Conservation (phyloP, 768 basidiomycete species). For the Chalciporus piperatus region DNA sequence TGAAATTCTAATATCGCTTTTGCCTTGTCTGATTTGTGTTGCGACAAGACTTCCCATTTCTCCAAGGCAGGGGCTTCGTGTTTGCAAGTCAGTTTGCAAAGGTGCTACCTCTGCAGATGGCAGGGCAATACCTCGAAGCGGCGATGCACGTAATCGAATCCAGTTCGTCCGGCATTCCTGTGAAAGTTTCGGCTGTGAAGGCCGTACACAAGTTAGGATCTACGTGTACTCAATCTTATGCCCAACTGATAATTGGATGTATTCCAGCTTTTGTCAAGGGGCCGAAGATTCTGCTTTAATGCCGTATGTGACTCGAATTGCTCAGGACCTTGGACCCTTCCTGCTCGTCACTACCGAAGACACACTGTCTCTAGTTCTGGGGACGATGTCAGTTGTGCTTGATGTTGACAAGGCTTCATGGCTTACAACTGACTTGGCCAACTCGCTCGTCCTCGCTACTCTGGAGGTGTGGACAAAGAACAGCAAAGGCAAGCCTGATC, state of each 20-base stretch:
- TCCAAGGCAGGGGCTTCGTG: conserved; percentile 93
- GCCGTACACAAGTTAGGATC: conserved; percentile 82
- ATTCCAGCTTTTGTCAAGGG: conserved; percentile 64
- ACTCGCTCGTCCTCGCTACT: conserved; percentile 60
- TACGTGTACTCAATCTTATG: not conserved
- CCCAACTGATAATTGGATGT: conserved; percentile 6
- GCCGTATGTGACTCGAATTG: conserved; percentile 69
- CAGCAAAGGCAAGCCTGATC: conserved; percentile 61
- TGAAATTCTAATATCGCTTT: not conserved
- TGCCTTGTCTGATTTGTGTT: not conserved
- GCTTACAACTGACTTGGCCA: conserved; percentile 65
- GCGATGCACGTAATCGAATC: conserved; percentile 84
- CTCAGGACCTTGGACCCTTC: conserved; percentile 82
- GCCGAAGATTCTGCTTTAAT: conserved; percentile 54
- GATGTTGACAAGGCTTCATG: conserved; percentile 71
- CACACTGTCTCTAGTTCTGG: conserved; percentile 82
- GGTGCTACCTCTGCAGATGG: conserved; percentile 66
- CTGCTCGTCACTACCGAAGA: conserved; percentile 79
- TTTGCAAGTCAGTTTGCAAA: conserved; percentile 88
- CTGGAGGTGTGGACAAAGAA: conserved; percentile 86
- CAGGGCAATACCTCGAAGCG: conserved; percentile 84
- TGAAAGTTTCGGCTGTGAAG: conserved; percentile 93
- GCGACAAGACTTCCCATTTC: conserved; percentile 74
- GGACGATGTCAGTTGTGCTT: conserved; percentile 78
- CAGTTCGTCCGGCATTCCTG: conserved; percentile 66